Base-by-base conservation (phyloP, 140 eudicot genomes). In the Anethum foeniculum region DNA sequence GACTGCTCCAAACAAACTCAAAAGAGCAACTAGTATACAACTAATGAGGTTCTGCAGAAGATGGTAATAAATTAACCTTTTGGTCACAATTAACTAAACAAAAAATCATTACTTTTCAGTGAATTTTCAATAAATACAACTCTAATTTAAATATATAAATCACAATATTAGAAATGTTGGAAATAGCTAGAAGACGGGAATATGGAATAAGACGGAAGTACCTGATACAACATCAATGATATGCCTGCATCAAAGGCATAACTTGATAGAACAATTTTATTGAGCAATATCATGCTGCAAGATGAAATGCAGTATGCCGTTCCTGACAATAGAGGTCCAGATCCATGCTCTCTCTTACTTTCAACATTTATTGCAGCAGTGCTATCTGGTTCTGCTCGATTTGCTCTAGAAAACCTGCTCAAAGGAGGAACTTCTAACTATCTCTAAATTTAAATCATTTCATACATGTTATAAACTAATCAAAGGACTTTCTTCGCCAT, bases 171-270 rank as follows among this genome's bases (percentile, higher is more conserved):
- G 3, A 1, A 27, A 16, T 7, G 0, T 8, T 0, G 30, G n/a
- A 77, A 36, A 6, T 12, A 9, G 56, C 58, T 19, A 14, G 8
- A 49, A n/a, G n/a, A n/a, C 34, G 52, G 44, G 19, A 52, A n/a
- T 0, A 46, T 16, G 11, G 32, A 1, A 79, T 10, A n/a, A 80
- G 47, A 39, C 34, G 15, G 28, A 34, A 39, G 73, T 91, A 92
- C 95, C 96, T 92, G 97, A 85, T 90, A 92, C 79, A 92, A 88
- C 96, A 92, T 92, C 84, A 92, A 86, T 74, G 97, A 90, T 74
- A 92, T 87, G 79, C 96, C 97, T 34, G 93, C 97, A 87, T 86
- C 82, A 82, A 92, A 92, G 71, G 85, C 85, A 85, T 92, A 92
- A 65, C 86, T 88, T 82, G 97, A 92, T 64, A 90, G 85, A 48